Base-by-base conservation (phyloP, 352 stramenopile species). In the Phytophthora nicotianae region DNA sequence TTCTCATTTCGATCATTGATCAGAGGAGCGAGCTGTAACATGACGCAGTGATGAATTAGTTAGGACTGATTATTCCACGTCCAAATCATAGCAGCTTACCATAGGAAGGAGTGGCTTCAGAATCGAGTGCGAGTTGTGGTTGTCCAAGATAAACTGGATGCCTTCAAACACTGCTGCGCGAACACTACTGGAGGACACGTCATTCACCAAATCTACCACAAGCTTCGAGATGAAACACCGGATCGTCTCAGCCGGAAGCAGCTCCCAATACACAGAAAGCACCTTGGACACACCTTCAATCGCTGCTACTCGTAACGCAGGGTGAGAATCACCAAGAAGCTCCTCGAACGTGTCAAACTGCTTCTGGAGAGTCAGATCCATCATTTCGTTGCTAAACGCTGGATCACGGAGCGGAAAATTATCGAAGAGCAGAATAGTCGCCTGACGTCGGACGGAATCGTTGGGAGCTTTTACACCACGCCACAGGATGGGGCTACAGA, bases 1-100 rank as follows among this genome's bases (percentile, higher is more conserved):
- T 81, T 86, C 24, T 94, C 88, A 52, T 94, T 91, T 4, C 79
- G 78, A 46, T 96, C 88, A 65, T 96, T 89, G 57, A 96, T 89
- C 40, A 93, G 51, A 21, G 86, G 84, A 3, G 88, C 77, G 8
- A 96, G 66, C 84, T 93, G 27, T 63, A 45, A 13, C 23, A 13
- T 6, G 37, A 6, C 37, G 49, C 10, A 48, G 37, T n/a, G 65
- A 57, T 16, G 41, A 7, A 32, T 67, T 56, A 68, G 46, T 49
- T 57, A 24, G 11, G 4, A 9, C 33, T 21, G 4, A 13, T 9
- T 16, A 49, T 52, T 19, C 14, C 8, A 37, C 4, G 3, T 40
- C 13, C 32, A 41, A 42, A 33, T 42, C 21, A 19, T 20, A 40
- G 19, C 47, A 26, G 10, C 68, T 61, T 77, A 93, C 86, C 83